Evolutionary conservation across 192 early-diverging fungal species (phyloP), one percentile per base, ranked within the genome.

Genomic region (Entophlyctis luteolus): DNA sequence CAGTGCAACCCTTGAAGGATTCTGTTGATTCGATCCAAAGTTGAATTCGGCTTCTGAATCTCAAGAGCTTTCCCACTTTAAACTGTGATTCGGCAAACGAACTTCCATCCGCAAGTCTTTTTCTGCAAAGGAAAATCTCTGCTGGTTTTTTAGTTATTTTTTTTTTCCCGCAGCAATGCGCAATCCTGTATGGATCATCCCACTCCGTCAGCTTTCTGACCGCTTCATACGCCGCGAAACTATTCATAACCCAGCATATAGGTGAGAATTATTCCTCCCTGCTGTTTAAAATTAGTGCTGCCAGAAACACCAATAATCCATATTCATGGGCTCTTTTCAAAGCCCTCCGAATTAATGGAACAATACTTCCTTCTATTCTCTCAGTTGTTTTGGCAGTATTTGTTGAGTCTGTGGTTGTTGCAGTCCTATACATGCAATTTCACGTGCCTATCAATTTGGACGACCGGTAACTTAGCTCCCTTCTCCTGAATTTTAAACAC

Each of bases 291-390:
- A 4, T 60, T 23, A 45, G n/a, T 34, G 25, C 5, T 28, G 8
- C 16, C 45, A 63, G 39, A 8, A 66, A 54, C 28, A 28, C n/a
- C 4, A 12, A 23, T 2, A n/a, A 53, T 31, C 34, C 48, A 25
- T 63, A 63, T 48, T 74, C 69, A n/a, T 18, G 70, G 29, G 48
- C 47, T 4, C 4, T 72, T 8, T 23, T 12, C 20, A 32, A 33
- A n/a, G 55, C 53, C 4, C 16, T 72, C 12, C 57, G 53, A 36
- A 14, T 65, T 1, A 28, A 37, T 27, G 48, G 45, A 6, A 72
- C 70, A 10, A 65, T 72, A 22, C 22, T 72, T 35, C 60, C 62
- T 8, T 18, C 37, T 32, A 65, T 72, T 35, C 38, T 45, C 4
- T 62, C 70, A 4, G 60, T 72, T 16, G 20, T 72, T 39, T 27